Evolutionary conservation across 768 basidiomycete genomes (phyloP), one percentile per base, ranked within the genome.

Genomic region (Zangia roseola): DNA sequence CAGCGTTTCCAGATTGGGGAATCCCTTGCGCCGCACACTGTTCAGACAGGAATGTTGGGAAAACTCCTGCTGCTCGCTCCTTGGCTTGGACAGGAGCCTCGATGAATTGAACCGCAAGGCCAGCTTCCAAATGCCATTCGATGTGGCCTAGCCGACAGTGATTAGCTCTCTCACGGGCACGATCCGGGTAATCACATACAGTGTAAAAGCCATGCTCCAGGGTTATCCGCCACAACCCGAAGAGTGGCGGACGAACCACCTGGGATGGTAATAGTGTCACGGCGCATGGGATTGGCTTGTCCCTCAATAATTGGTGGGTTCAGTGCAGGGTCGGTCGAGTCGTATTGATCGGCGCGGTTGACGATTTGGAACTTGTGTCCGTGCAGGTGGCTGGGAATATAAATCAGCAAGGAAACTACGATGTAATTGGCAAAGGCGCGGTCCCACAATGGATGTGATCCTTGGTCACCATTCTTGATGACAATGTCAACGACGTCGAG

Each of bases 281-380:
- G 80, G n/a, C 92, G 83, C 61, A 94, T 82, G 2, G 94, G 95
- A 70, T 98, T 99, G 1, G 71, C 64, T 58, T 91, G 88, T 13
- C 81, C 84, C 69, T 92, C 88, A 20, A 77, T 72, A 47, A 91
- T 70, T 0, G 88, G 84, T 13, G 91, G 93, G 69, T 95, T 95
- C 40, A 94, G 73, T 2, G 71, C 59, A 1, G 88, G 79, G 67
- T 97, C 89, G 58, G 77, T 69, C 1, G 86, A 86, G 0, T 81
- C 81, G 57, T 83, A 91, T 62, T 94, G 79, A 45, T 74, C 56
- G 2, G 82, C 78, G 45, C 87, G 84, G 47, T 81, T 76, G 19
- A 95, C 83, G 53, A 98, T 78, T 72, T 88, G 86, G 71, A 84
- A 79, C 59, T 86, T 84, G 73, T 95, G 91, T 0, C 94, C 94